phyloP scores from a whole-genome alignment of 2,329 filamentous ascomycete species.

The Hypoxylon sp. region DNA sequence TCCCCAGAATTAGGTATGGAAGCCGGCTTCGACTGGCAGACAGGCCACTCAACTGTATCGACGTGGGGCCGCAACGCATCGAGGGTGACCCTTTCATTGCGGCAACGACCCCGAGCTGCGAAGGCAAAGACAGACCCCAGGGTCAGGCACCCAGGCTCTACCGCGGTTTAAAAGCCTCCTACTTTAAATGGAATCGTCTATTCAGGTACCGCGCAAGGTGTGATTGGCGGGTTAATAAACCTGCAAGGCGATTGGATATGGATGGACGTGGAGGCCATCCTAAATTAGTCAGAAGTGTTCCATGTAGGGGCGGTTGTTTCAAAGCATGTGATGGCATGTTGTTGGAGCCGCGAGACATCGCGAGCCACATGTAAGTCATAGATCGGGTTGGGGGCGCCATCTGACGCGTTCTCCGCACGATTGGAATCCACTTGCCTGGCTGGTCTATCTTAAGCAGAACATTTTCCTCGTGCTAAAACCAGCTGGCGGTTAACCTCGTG shows the following conservation, averaged over 20 bases:
- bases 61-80: conserved; percentile 32
- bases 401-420: conserved; percentile 34
- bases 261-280: conserved; percentile 38
- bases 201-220: conserved; percentile 46
- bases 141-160: conserved; percentile 28
- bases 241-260: conserved; percentile 42
- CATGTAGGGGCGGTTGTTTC: conserved; percentile 40
- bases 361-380: conserved; percentile 39
- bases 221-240: conserved; percentile 36
- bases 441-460: neutral
- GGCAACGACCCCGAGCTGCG: conserved; percentile 11
- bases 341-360: conserved; percentile 44
- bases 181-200: conserved; percentile 46
- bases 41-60: conserved; percentile 10
- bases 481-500: neutral
- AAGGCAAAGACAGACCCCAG: conserved; percentile 9
- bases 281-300: conserved; percentile 43
- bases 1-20: conserved; percentile 16
- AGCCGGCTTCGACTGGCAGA: conserved; percentile 15
- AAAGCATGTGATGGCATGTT: conserved; percentile 49
- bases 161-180: conserved; percentile 42
- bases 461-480: conserved; percentile 8
- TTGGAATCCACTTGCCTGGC: conserved; percentile 13
- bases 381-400: conserved; percentile 29
- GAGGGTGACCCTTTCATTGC: conserved; percentile 39